Evolutionary conservation across 2,329 filamentous ascomycete species (phyloP), one percentile per base, ranked within the genome.

Genomic region (Aspergillus eucalypticola): DNA sequence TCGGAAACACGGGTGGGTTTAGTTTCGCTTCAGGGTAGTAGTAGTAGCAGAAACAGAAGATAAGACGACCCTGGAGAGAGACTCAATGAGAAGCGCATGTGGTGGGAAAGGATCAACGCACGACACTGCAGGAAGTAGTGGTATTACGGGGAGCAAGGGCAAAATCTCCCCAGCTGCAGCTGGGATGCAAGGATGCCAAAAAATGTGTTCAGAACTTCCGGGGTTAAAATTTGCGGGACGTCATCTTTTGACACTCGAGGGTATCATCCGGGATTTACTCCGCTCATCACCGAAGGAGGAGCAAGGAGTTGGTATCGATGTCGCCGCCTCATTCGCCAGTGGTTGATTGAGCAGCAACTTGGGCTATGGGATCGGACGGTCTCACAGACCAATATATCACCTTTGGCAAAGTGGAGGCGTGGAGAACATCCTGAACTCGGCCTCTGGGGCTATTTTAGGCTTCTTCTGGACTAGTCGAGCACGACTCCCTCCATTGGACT

Each of bases 381-480:
- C 58, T 39, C 50, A 38, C 29, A 61, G 58, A 63, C 55, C 63
- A 63, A 38, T 17, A 42, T 60, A 60, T 63, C 50, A 61, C 46
- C 29, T 58, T 38, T 53, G 58, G 23, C 42, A 57, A 35, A 63
- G 65, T 66, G 62, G 65, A 64, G 65, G 59, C 49, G 65, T 67
- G 65, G 65, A 60, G 65, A 62, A 54, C 58, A 55, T 56, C 44
- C 53, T 52, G 49, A 32, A 29, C 53, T 61, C 44, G 44, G 53
- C 2, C 25, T 49, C 56, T 55, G 35, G 41, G 51, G 38, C 39
- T 51, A 57, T 39, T 38, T 48, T 50, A 55, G 35, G 42, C 49
- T 32, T 49, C 56, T 41, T 44, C 13, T 46, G 48, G 49, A 54
- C n/a, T 32, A 58, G 25, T 50, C 39, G 54, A 44, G 42, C 49